These are phyloP conservation scores for Alloascoidea africana DNA, from an alignment of 805 yeast species.

Conservation along the genomic window DNA sequence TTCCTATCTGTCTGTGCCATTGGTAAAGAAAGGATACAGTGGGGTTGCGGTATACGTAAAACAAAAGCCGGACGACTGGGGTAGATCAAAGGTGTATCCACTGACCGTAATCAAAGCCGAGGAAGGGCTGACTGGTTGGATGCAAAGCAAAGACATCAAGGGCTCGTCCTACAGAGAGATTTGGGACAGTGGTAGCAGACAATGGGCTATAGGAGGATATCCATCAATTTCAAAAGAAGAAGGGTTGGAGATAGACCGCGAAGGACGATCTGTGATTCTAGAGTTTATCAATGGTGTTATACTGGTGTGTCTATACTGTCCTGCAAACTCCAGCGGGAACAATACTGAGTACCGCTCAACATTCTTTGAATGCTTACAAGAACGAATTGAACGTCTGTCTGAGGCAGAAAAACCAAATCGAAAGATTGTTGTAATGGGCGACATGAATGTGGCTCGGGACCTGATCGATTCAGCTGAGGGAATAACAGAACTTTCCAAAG, in stretches of 20 bases:
- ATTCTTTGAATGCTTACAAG: slow-evolving; percentile 44
- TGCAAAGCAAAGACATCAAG: slow-evolving; percentile 13
- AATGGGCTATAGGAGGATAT: slow-evolving; percentile 57
- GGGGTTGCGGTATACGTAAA: slow-evolving; percentile 83
- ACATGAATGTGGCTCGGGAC: slow-evolving; percentile 70
- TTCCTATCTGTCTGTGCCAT: slow-evolving; percentile 58
- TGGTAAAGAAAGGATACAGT: slow-evolving; percentile 63
- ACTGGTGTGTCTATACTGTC: slow-evolving; percentile 65
- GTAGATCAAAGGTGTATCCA: too few relatives aligned
- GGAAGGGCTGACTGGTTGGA: slow-evolving; percentile 77
- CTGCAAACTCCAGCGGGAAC: slow-evolving; percentile 71
- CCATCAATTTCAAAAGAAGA: slow-evolving; percentile 23
- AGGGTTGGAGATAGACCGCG: slow-evolving; percentile 45
- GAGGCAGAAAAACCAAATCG: slow-evolving; percentile 34
- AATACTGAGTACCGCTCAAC: slow-evolving; percentile 40
- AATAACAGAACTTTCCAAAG: slow-evolving; percentile 28
- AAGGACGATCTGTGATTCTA: slow-evolving; percentile 69
- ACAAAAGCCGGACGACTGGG: slow-evolving; percentile 32
- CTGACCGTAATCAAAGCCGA: slow-evolving; percentile 61
- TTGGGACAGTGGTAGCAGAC: slow-evolving; percentile 1
- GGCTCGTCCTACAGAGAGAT: slow-evolving; percentile 15
- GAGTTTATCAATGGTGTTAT: slow-evolving; percentile 55
- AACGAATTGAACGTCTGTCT: slow-evolving; percentile 39
- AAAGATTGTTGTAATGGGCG: slow-evolving; percentile 73
- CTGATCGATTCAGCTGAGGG: slow-evolving; percentile 71